Conservation (phyloP, 129 eudicot genomes). For the Calendula officinalis region DNA sequence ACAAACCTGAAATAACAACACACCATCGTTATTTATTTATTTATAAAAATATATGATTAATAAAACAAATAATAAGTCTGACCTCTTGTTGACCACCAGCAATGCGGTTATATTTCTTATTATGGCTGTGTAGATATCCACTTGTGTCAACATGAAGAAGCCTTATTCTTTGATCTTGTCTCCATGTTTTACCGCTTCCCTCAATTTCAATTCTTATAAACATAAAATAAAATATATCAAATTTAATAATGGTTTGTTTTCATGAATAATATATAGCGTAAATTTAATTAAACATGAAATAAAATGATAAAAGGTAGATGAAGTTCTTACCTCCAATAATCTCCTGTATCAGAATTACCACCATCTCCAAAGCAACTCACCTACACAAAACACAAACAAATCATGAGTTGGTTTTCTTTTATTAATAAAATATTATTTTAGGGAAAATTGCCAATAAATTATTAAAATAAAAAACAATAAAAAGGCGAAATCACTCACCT, state of each 20-base stretch:
- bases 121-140: constrained; percentile 91
- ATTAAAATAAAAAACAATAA: constrained; percentile 3
- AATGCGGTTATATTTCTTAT: constrained; percentile 89
- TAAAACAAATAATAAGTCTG: constrained; percentile 16
- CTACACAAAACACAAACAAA: constrained; percentile 37
- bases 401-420: too few relatives aligned
- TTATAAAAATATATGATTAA: not conserved
- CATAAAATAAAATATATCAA: constrained; percentile 16
- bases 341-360: constrained; percentile 86
- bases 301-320: not conserved
- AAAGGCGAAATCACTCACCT: constrained; percentile 48
- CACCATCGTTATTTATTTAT: not conserved
- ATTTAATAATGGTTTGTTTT: not conserved
- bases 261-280: not conserved
- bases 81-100: constrained; percentile 99
- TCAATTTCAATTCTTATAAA: constrained; percentile 72
- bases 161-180: constrained; percentile 90
- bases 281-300: not conserved
- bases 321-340: constrained; percentile 79
- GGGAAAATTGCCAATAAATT: too few relatives aligned
- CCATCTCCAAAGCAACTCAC: constrained; percentile 97
- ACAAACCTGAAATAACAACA: constrained; percentile 62
- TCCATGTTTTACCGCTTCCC: constrained; percentile 93
- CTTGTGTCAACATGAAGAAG: constrained; percentile 89
- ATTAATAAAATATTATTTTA: too few relatives aligned